Evolutionary conservation across 2,329 filamentous ascomycete species (phyloP).

Genomic region (Metarhizium guizhouense): DNA sequence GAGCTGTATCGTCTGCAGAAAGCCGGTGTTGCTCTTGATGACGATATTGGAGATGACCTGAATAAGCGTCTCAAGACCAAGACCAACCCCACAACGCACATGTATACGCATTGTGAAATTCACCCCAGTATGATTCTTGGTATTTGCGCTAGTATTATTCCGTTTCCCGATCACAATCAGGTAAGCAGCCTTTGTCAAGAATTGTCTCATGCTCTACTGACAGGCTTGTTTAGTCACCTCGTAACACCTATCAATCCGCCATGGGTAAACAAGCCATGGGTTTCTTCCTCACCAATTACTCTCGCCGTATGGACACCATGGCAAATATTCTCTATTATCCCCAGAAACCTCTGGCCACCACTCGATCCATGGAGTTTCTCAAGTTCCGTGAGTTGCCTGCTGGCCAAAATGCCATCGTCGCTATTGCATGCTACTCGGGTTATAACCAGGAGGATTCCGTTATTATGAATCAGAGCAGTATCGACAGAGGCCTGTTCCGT

Average conservation of each 20-base stretch:
- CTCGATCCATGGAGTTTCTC: conserved; percentile 95
- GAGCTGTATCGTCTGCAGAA: conserved; percentile 67
- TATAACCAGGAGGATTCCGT: conserved; percentile 99
- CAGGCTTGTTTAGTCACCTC: conserved; percentile 57
- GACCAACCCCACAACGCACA: conserved; percentile 78
- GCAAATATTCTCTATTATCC: conserved; percentile 98
- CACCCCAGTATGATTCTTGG: conserved; percentile 98
- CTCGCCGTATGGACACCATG: conserved; percentile 98
- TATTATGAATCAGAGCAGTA: conserved; percentile 99
- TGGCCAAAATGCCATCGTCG: conserved; percentile 96
- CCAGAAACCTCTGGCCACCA: conserved; percentile 93
- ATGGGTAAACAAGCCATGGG: conserved; percentile 99
- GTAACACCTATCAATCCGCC: conserved; percentile 98
- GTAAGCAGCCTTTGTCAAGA: conserved; percentile 30
- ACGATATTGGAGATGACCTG: conserved; percentile 56
- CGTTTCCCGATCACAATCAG: conserved; percentile 98
- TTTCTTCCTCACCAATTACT: conserved; percentile 95
- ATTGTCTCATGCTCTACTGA: conserved; percentile 22
- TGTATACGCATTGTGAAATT: conserved; percentile 97
- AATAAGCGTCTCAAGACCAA: conserved; percentile 84
- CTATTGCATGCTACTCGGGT: conserved; percentile 93
- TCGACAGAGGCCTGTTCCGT: conserved; percentile 93
- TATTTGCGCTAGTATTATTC: conserved; percentile 98
- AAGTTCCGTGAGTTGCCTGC: conserved; percentile 96
- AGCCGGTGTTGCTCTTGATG: conserved; percentile 51